Percentiles rank a stretch among this genome's conserved stretches.
Evolutionary conservation across 148 eudicot species (phyloP).

Genomic region (Chenopodium berlandieri): DNA sequence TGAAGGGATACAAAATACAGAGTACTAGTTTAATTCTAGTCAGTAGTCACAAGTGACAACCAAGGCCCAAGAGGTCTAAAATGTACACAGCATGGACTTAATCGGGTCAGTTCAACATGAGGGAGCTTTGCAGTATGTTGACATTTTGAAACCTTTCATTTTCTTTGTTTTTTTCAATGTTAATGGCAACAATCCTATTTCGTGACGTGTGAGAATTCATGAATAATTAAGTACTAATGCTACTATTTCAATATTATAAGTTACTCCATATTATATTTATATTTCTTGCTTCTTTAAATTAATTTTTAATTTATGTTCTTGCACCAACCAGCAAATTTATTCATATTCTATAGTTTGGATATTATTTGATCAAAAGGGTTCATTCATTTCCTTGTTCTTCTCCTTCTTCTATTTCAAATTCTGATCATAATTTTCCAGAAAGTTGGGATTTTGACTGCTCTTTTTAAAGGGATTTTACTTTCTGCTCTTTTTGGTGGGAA

Average conservation of each 20-base stretch:
- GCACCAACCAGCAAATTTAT: background rate
- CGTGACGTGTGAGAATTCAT: slow-evolving; percentile 38
- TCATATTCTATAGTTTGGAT: slow-evolving; percentile 14
- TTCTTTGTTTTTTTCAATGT: slow-evolving; percentile 4
- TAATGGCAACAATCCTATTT: slow-evolving; percentile 22
- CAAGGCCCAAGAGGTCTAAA: no score
- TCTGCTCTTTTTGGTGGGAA: slow-evolving; percentile 19
- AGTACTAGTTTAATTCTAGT: no score
- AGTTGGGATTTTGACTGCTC: slow-evolving; percentile 27
- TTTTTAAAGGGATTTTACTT: background rate
- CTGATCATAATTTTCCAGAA: slow-evolving; percentile 12
- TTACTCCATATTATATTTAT: background rate
- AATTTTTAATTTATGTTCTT: background rate
- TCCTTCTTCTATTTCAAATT: background rate
- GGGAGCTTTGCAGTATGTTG: no score
- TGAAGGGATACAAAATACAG: no score
- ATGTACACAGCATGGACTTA: background rate
- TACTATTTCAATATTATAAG: background rate
- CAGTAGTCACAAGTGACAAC: no score
- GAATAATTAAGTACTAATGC: background rate
- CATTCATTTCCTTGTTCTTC: background rate
- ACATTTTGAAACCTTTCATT: background rate
- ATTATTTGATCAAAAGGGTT: slow-evolving; percentile 28
- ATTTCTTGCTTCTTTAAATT: no score
- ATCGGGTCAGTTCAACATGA: background rate